Conservation (phyloP, 2,329 filamentous ascomycete genomes). For the Colletotrichum coccodes region DNA sequence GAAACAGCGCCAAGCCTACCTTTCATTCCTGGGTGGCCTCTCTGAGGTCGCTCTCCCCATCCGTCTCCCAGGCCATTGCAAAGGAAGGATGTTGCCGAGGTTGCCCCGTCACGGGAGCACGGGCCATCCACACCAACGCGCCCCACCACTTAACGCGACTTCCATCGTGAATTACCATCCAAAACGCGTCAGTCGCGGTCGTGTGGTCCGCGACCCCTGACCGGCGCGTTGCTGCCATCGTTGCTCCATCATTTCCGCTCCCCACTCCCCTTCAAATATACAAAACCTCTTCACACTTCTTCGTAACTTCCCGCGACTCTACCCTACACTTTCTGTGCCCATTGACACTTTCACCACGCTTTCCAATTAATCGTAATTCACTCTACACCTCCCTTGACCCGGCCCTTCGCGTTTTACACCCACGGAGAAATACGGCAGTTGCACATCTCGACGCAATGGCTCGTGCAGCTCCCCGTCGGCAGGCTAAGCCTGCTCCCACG, state of each 20-base stretch:
- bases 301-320: conserved; percentile 8
- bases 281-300: conserved; percentile 28
- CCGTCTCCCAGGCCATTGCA: background rate
- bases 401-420: background rate
- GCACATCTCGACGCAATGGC: conserved; percentile 31
- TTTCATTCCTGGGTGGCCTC: background rate
- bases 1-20: background rate
- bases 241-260: conserved; percentile 26
- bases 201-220: conserved; percentile 18
- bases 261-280: conserved; percentile 29
- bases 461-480: conserved; percentile 30
- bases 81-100: conserved; percentile 2
- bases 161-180: conserved; percentile 7
- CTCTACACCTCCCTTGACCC: background rate
- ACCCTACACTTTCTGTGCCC: background rate
- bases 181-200: conserved; percentile 30
- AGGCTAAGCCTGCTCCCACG: conserved; percentile 28
- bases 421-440: background rate
- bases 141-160: conserved; percentile 30
- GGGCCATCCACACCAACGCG: conserved; percentile 1
- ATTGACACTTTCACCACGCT: background rate
- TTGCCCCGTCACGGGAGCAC: conserved; percentile 20
- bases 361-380: background rate
- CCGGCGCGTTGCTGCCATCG: conserved; percentile 23
- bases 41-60: background rate